Evolutionary conservation across 108 stramenopile genomes (phyloP).

Genomic region (Discostella stelligeroides): DNA sequence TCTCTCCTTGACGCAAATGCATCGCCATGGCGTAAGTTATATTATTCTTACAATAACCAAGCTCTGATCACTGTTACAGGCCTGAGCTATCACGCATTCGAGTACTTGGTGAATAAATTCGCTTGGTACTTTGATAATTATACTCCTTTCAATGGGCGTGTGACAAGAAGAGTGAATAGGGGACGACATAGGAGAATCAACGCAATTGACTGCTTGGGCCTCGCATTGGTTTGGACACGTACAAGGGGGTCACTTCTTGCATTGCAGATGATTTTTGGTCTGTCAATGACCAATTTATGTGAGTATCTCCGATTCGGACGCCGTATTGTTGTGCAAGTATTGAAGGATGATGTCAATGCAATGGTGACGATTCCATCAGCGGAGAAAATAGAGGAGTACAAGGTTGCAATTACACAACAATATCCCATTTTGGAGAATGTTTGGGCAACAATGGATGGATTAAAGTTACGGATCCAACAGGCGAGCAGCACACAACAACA

Average conservation of each 20-base stretch:
- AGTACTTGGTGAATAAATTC: conserved; percentile 1
- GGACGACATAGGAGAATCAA: neutral
- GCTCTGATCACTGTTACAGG: neutral
- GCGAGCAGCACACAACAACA: neutral
- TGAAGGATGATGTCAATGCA: neutral
- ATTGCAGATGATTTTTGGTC: conserved; percentile 9
- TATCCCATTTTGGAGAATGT: neutral
- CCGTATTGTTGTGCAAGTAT: neutral
- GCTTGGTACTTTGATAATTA: neutral
- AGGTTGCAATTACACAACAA: neutral
- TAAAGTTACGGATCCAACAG: conserved; percentile 7
- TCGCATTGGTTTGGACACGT: conserved; percentile 1
- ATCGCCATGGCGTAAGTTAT: neutral
- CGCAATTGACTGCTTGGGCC: neutral
- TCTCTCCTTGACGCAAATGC: too few species aligned
- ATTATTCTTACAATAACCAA: conserved; percentile 5
- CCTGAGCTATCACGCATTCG: neutral
- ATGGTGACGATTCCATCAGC: conserved; percentile 5
- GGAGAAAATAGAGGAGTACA: conserved; percentile 2
- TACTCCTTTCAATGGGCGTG: neutral
- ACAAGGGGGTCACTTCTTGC: neutral
- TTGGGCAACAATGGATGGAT: conserved; percentile 13
- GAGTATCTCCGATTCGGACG: neutral
- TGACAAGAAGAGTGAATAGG: neutral
- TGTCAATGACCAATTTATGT: neutral